phyloP scores from a whole-genome alignment of 257 asterid species.

The Penstemon davidsonii region DNA sequence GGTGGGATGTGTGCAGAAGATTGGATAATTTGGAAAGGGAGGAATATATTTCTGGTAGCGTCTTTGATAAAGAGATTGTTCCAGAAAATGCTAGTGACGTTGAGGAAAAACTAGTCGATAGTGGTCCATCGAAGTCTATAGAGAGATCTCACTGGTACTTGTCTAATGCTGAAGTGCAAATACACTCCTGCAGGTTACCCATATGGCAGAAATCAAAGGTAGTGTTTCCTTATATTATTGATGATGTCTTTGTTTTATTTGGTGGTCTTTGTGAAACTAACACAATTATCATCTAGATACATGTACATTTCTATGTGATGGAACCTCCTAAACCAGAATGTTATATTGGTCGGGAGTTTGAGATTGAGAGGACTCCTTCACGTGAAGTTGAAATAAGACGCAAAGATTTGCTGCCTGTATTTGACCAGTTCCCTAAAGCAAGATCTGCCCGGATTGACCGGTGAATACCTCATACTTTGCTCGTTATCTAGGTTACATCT shows the following conservation, averaged over 20 bases:
- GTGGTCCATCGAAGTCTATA: conserved; percentile 8
- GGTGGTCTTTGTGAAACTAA: background rate
- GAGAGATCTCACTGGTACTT: conserved; percentile 35
- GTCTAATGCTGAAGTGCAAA: conserved; percentile 45
- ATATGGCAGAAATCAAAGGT: conserved; percentile 46
- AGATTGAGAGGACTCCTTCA: conserved; percentile 34
- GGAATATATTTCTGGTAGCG: conserved; percentile 51
- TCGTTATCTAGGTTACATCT: background rate
- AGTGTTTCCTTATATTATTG: conserved; percentile 2
- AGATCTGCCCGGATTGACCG: conserved; percentile 30
- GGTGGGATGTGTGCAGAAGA: conserved; percentile 90
- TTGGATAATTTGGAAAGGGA: conserved; percentile 64
- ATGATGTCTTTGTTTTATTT: background rate
- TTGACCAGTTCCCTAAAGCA: conserved; percentile 31
- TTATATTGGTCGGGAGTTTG: conserved; percentile 34
- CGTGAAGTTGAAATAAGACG: conserved; percentile 39
- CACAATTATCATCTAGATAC: conserved; percentile 29
- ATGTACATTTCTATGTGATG: conserved; percentile 32
- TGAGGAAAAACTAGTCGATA: conserved; percentile 21
- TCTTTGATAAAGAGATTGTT: conserved; percentile 41
- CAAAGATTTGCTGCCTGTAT: conserved; percentile 38
- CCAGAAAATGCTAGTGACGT: conserved; percentile 26
- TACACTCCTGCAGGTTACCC: conserved; percentile 29
- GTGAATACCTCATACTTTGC: conserved; percentile 13
- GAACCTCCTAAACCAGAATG: conserved; percentile 22